A percentile compares a stretch with the other conserved stretches of the same genome.
phyloP scores from a whole-genome alignment of 2,329 filamentous ascomycete species.

The Cladosporium sp. region DNA sequence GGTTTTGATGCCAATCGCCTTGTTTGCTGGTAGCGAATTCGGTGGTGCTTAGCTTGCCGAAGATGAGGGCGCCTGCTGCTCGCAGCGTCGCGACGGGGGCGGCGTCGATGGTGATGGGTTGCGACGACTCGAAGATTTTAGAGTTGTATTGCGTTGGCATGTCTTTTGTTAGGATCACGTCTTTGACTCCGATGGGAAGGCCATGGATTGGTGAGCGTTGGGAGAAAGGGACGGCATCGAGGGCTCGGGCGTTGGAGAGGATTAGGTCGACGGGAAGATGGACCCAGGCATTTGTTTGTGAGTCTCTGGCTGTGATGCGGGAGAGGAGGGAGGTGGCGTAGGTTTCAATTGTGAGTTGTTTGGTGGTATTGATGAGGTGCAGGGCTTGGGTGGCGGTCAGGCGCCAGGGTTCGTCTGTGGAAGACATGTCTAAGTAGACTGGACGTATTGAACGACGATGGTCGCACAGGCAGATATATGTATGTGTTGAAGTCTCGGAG shows the following conservation, averaged over 20 bases:
- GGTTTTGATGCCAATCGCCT: constrained; percentile 37
- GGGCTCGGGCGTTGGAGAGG: constrained; percentile 45
- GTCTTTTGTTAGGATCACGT: constrained; percentile 57
- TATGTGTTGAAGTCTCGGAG: too few relatives aligned
- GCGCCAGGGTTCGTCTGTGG: constrained; percentile 15
- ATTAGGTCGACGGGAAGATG: constrained; percentile 45
- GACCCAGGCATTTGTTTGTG: constrained; percentile 49
- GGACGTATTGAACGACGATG: too few relatives aligned
- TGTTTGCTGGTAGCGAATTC: constrained; percentile 58
- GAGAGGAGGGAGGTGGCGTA: constrained; percentile 48
- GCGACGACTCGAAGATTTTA: constrained; percentile 47
- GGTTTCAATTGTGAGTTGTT: constrained; percentile 45
- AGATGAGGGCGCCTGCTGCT: constrained; percentile 52
- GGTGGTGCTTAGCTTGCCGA: constrained; percentile 59
- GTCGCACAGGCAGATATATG: too few relatives aligned
- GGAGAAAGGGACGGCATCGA: constrained; percentile 47
- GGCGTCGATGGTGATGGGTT: constrained; percentile 47
- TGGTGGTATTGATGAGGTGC: constrained; percentile 33
- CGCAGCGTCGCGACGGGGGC: constrained; percentile 50
- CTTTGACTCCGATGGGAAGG: constrained; percentile 56
- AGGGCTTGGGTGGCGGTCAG: constrained; percentile 44
- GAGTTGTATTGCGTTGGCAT: constrained; percentile 58
- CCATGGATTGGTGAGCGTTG: constrained; percentile 55
- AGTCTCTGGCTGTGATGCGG: constrained; percentile 44
- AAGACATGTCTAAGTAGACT: not conserved